Conservation (phyloP, 768 basidiomycete species). For the Gloeophyllum trabeum region DNA sequence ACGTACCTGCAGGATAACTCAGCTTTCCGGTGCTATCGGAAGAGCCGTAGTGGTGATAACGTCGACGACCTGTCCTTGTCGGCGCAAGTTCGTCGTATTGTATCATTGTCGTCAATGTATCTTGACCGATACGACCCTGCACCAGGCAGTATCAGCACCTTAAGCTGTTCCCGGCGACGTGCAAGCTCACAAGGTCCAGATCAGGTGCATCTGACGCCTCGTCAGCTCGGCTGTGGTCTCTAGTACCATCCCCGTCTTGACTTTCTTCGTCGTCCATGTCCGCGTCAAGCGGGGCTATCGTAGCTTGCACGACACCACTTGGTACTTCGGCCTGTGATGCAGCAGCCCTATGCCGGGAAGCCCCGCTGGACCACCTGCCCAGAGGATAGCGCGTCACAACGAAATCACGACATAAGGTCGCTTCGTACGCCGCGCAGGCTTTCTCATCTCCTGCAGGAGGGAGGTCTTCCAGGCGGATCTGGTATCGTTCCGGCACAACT, state of each 20-base stretch:
- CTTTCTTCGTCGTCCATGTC: too few relatives aligned
- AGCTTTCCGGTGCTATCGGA: constrained; percentile 36
- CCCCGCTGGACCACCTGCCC: too few relatives aligned
- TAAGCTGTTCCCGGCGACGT: too few relatives aligned
- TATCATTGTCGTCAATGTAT: constrained; percentile 64
- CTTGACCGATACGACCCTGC: constrained; percentile 64
- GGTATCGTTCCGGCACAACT: constrained; percentile 38
- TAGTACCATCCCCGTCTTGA: not conserved
- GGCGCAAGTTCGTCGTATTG: constrained; percentile 60
- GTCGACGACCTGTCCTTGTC: constrained; percentile 43
- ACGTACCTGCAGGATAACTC: constrained; percentile 48
- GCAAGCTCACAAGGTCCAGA: constrained; percentile 9
- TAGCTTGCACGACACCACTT: too few relatives aligned
- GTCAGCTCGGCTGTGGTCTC: not conserved
- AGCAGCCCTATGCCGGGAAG: too few relatives aligned
- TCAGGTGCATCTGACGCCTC: constrained; percentile 1
- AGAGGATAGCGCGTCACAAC: too few relatives aligned
- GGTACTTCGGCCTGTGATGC: too few relatives aligned
- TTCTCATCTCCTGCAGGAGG: constrained; percentile 40
- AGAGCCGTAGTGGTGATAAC: constrained; percentile 31
- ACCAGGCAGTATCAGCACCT: constrained; percentile 3
- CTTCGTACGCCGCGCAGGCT: constrained; percentile 31
- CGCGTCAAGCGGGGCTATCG: too few relatives aligned
- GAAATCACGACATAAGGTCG: constrained; percentile 46
- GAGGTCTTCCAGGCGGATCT: constrained; percentile 40